A percentile compares a stretch with the other conserved stretches of the same genome.
These are phyloP conservation scores for Saccharum spontaneum DNA, from an alignment of 176 grass and related monocot species.

Conservation along the genomic window DNA sequence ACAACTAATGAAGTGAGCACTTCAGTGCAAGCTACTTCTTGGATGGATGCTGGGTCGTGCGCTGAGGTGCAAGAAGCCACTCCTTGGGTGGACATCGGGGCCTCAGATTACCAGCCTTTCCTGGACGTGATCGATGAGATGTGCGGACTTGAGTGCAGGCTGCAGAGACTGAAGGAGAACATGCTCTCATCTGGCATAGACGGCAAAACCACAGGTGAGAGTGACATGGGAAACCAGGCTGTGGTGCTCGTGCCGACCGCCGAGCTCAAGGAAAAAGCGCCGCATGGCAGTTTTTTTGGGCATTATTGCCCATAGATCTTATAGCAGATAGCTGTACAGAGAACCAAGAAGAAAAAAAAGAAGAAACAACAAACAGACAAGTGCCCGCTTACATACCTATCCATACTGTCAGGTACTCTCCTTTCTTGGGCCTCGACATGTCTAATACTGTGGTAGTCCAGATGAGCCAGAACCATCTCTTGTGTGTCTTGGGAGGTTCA, in stretches of 20 bases:
- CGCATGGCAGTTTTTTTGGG: not conserved
- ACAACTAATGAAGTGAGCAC: conserved; percentile 13
- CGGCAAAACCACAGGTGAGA: not conserved
- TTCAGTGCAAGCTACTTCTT: not conserved
- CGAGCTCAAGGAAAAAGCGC: conserved; percentile 62
- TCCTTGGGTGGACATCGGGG: not conserved
- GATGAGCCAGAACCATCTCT: not conserved
- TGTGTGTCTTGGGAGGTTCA: not conserved
- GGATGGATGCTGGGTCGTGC: not conserved
- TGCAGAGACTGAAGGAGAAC: conserved; percentile 65
- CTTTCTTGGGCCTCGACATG: not conserved
- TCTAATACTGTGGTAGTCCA: not conserved
- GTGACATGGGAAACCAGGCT: conserved; percentile 20
- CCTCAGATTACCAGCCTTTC: conserved; percentile 44
- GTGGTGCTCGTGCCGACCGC: conserved; percentile 72
- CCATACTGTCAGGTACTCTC: conserved; percentile 8
- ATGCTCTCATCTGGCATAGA: conserved; percentile 32
- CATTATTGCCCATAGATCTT: conserved; percentile 26
- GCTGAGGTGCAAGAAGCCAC: not conserved
- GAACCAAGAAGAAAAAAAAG: not conserved
- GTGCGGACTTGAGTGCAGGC: conserved; percentile 54
- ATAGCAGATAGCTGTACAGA: conserved; percentile 36
- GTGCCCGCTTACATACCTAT: conserved; percentile 5
- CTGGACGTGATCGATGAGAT: conserved; percentile 58
- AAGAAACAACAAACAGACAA: conserved; percentile 4